These are phyloP conservation scores for Marasmius sp. DNA, from an alignment of 1,284 basidiomycete species.

Conservation along the genomic window DNA sequence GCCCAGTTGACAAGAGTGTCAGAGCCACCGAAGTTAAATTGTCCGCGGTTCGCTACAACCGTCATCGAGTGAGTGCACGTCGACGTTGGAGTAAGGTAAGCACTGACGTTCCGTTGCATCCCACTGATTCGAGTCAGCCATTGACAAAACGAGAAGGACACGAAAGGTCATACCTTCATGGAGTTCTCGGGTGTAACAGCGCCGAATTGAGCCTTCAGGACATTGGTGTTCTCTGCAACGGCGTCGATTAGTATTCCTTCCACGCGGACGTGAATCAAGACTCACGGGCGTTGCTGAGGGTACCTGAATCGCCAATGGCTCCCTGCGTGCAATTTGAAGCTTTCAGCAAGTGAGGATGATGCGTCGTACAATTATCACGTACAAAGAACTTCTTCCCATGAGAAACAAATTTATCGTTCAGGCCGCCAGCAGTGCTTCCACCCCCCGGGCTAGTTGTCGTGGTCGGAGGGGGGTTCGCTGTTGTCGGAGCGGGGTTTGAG, in stretches of 20 bases:
- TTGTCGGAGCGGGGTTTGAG: slow-evolving; percentile 9
- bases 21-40: slow-evolving; percentile 38
- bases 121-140: slow-evolving; percentile 14
- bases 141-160: neutral
- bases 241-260: neutral
- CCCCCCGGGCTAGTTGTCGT: no score
- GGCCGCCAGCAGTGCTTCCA: slow-evolving; percentile 11
- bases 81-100: neutral
- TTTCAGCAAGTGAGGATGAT: neutral
- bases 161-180: slow-evolving; percentile 24
- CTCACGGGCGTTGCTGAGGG: slow-evolving; percentile 28
- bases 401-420: slow-evolving; percentile 28
- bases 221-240: slow-evolving; percentile 25
- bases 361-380: neutral
- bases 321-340: slow-evolving; percentile 17
- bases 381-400: slow-evolving; percentile 34
- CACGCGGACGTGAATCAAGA: neutral
- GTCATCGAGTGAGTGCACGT: no score
- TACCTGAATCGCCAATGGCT: slow-evolving; percentile 28
- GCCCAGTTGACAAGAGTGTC: slow-evolving; percentile 49
- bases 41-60: slow-evolving; percentile 24
- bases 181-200: slow-evolving; percentile 37
- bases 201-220: slow-evolving; percentile 34
- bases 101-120: slow-evolving; percentile 21
- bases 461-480: no score